These are phyloP conservation scores for Thielaviopsis populi DNA, from an alignment of 2,329 filamentous ascomycete genomes.

Conservation along the genomic window DNA sequence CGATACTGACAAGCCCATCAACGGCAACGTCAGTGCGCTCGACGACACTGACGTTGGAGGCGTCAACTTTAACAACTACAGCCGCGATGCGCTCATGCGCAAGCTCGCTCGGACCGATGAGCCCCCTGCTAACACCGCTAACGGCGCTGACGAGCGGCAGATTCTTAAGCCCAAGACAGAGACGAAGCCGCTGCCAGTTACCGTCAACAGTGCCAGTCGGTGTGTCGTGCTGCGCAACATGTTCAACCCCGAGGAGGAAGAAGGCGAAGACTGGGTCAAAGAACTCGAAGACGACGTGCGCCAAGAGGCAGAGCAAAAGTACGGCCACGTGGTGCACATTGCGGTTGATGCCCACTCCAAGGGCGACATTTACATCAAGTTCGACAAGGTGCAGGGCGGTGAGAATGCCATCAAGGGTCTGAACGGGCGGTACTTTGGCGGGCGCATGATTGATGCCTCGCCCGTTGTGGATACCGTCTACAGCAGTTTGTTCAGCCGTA, in stretches of 20 bases:
- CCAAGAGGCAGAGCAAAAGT: constrained; percentile 84
- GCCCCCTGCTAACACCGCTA: constrained; percentile 33
- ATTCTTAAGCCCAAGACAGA: constrained; percentile 66
- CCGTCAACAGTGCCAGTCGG: constrained; percentile 80
- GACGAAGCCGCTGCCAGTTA: constrained; percentile 62
- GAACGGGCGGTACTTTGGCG: constrained; percentile 91
- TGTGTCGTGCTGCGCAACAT: constrained; percentile 92
- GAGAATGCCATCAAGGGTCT: constrained; percentile 96
- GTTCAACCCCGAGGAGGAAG: constrained; percentile 85
- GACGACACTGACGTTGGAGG: constrained; percentile 96
- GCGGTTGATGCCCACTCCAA: constrained; percentile 82
- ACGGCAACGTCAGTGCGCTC: constrained; percentile 57
- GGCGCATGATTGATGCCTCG: constrained; percentile 79
- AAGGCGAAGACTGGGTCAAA: constrained; percentile 77
- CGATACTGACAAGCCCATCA: constrained; percentile 72
- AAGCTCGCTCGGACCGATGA: constrained; percentile 96
- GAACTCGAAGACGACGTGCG: constrained; percentile 89
- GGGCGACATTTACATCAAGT: constrained; percentile 97
- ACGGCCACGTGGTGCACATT: constrained; percentile 96
- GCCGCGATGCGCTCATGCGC: constrained; percentile 94
- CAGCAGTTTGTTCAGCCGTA: constrained; percentile 85
- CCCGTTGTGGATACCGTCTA: constrained; percentile 98
- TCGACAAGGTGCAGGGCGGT: constrained; percentile 85
- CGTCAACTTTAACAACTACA: constrained; percentile 99
- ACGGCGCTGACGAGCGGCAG: constrained; percentile 53